Evolutionary conservation across 768 basidiomycete species (phyloP), one percentile per base, ranked within the genome.

Genomic region (Dendrothele bispora): DNA sequence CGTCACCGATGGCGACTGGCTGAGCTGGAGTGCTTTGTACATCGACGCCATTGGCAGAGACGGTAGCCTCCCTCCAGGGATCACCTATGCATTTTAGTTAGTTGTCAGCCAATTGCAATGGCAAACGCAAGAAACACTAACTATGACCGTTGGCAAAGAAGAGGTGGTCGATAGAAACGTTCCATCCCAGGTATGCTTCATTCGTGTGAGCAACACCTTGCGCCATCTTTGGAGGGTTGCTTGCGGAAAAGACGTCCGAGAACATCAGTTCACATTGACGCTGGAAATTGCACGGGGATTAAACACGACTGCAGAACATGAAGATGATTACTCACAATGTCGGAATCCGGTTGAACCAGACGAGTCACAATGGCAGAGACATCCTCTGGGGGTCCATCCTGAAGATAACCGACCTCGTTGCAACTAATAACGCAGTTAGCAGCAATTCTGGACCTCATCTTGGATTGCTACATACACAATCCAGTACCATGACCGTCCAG

Each of bases 201-300:
- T 88, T 78, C 5, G 79, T 81, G 12, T 55, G 55, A 0, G 50
- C 55, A 0, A 68, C 71, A 11, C 77, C 65, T 0, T 80, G 78
- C 3, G 59, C 61, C 3, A 78, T 78, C 0, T 75, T 67, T 1
- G 55, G 57, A 4, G 71, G 63, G 22, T 22, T 26, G 5, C 29
- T 3, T 29, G 39, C 36, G n/a, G 42, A 7, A 70, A 84, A 88
- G 8, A 75, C 78, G 3, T 71, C 69, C 1, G 83, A 78, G 69
- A 86, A 88, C 78, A 80, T 79, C 50, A 77, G 69, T 48, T 77
- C 77, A 62, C 86, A 88, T 77, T 82, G 83, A n/a, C 86, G 74
- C 83, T 86, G 54, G 12, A 10, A 42, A 32, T 29, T 11, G 7
- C 25, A 42, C 46, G 6, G 50, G 25, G 26, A 11, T 37, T 25